Base-by-base conservation (phyloP, 2,329 filamentous ascomycete genomes). In the Clonostachys sp. region DNA sequence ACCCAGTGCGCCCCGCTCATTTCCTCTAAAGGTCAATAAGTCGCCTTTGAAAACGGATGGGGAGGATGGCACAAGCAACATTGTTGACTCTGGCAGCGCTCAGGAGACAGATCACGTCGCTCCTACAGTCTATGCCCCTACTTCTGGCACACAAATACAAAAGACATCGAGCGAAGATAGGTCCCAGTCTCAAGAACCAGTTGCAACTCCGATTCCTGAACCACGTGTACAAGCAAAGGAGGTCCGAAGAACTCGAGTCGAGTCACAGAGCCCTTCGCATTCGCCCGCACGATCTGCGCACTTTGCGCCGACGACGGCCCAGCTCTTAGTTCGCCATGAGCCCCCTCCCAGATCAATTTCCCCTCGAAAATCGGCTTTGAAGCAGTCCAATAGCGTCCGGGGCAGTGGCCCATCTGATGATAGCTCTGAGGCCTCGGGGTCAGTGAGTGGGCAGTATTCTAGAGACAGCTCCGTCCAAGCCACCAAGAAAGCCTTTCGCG, bases 291-390 rank as follows among this genome's bases (percentile, higher is more conserved):
- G 86, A 34, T 81, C 77, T 33, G 81, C 87, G 12, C 86, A 81
- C 56, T 91, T 91, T 61, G 81, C 81, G 2, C 60, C 75, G 10
- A 72, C 75, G 8, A 71, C 80, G 14, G 75, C 81, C 34, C 76
- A 70, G 40, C 61, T 83, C 12, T 67, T 75, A 2, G 71, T 85
- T 30, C 83, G 75, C 52, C 87, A 91, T 58, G 77, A 82, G 46
- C 88, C 87, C 6, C 83, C 86, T 18, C 72, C 81, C 33, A 77
- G 88, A 43, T 89, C 87, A 6, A 70, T 87, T 12, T 91, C 87
- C 0, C 88, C 88, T 10, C 82, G 83, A 42, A 92, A 92, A 61
- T 90, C 87, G 2, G 87, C 87, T 2, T 60, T 91, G 52, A 91
- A 91, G 61, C 74, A 83, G 12, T 55, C 59, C 2, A 81, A 80